Base-by-base conservation (phyloP, 352 stramenopile genomes). In the Phytophthora lateralis region DNA sequence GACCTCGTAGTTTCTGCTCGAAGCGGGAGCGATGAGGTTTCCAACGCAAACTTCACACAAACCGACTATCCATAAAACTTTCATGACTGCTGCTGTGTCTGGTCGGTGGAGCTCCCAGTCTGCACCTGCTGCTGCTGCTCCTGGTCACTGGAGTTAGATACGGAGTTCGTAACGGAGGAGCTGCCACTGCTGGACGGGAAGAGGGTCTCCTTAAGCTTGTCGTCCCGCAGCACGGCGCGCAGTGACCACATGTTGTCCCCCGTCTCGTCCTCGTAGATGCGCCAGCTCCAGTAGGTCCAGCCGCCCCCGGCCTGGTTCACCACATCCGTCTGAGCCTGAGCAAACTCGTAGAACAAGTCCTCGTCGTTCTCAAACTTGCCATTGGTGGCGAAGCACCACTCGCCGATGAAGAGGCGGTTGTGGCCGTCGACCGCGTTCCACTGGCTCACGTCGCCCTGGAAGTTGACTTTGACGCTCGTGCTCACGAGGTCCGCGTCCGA, bases 221-320 rank as follows among this genome's bases (percentile, higher is more conserved):
- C 67, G 46, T 88, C 73, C 21, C 78, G 78, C 18, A 92, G 42
- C 43, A 90, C 60, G 27, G 63, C 80, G 10, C 79, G 76, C 48
- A 90, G 69, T 26, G 80, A 90, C 82, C 81, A 92, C 51, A 72
- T 78, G 42, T 90, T 84, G 57, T 78, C 60, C 1, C 71, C 71
- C 0, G 58, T 75, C 53, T 90, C 78, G 37, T 90, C 83, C 26
- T 71, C 83, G 26, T 88, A 80, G 43, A 90, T 76, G 29, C 78
- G 77, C 83, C 83, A 90, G 54, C 71, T 82, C 83, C 83, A 92
- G 69, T 88, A 92, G 9, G 83, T 77, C 66, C 69, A 92, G n/a
- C 83, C 80, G n/a, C 75, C 83, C 12, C 69, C 68, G 0, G 72
- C 80, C 12, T 76, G 66, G 63, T 80, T 77, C 14, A 88, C 48